Percentiles rank a stretch among this genome's conserved stretches.
phyloP scores from a whole-genome alignment of 108 stramenopile genomes.

The Ochromonas danica region DNA sequence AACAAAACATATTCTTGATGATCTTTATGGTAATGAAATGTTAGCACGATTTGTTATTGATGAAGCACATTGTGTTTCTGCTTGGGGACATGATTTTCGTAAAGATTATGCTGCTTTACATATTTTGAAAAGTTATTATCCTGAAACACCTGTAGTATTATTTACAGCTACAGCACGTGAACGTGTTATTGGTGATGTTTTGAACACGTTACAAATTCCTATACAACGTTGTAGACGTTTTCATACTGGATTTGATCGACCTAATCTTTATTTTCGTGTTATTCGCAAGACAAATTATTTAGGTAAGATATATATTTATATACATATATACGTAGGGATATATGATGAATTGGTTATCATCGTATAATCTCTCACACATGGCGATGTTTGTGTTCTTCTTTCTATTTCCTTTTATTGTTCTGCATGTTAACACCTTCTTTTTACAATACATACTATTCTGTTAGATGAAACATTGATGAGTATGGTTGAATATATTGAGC shows the following conservation, averaged over 20 bases:
- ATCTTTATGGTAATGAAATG: constrained; percentile 60
- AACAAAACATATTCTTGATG: constrained; percentile 63
- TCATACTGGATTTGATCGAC: constrained; percentile 78
- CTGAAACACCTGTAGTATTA: constrained; percentile 90
- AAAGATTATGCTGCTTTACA: constrained; percentile 84
- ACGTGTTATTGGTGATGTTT: constrained; percentile 83
- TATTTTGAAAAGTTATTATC: constrained; percentile 75
- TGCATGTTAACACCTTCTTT: neutral
- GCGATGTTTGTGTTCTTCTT: neutral
- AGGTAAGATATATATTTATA: no score
- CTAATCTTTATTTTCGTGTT: constrained; percentile 90
- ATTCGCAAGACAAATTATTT: constrained; percentile 64
- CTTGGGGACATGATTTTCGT: constrained; percentile 92
- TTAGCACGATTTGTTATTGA: constrained; percentile 96
- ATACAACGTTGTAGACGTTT: constrained; percentile 67
- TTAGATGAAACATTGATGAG: constrained; percentile 69
- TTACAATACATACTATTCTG: neutral
- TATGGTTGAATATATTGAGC: constrained; percentile 61
- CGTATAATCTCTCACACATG: neutral
- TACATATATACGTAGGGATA: no score
- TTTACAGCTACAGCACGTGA: constrained; percentile 98
- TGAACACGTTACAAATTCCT: constrained; percentile 67
- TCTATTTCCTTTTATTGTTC: neutral
- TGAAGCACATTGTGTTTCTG: constrained; percentile 91
- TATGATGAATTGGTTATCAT: no score